Conservation (phyloP, 208 protist species). For the Phytomonas francai region DNA sequence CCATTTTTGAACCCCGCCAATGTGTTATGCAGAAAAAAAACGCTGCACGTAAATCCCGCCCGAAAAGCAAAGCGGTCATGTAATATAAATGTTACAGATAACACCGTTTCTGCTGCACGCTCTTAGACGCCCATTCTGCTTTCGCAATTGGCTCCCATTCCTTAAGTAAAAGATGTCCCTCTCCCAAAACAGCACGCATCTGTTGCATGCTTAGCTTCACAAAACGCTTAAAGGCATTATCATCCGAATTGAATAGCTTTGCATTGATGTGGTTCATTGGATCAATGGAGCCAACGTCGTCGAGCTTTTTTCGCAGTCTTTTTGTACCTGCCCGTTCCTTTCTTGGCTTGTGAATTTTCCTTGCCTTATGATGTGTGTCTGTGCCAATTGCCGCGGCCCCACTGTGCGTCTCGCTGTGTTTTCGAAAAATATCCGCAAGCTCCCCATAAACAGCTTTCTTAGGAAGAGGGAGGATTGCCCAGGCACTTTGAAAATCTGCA, state of each 20-base stretch:
- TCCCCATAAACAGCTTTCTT: slow-evolving; percentile 41
- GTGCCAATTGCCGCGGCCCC: background rate
- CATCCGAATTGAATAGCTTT: background rate
- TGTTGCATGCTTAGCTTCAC: slow-evolving; percentile 1
- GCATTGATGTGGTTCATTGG: background rate
- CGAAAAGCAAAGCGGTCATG: background rate
- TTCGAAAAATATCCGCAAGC: slow-evolving; percentile 27
- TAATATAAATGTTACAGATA: slow-evolving; percentile 10
- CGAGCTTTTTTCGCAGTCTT: background rate
- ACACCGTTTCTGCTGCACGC: slow-evolving; percentile 36
- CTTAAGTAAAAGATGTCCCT: slow-evolving; percentile 13
- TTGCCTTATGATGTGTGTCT: background rate
- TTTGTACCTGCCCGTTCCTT: background rate
- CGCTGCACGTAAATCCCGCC: background rate
- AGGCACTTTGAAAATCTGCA: slow-evolving; percentile 57
- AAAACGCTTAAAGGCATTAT: background rate
- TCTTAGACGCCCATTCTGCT: slow-evolving; percentile 58
- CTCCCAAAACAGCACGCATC: slow-evolving; percentile 12
- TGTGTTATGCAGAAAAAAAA: background rate
- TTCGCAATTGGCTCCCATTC: slow-evolving; percentile 59
- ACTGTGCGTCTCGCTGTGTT: slow-evolving; percentile 13
- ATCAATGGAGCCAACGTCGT: background rate
- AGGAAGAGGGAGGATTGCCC: slow-evolving; percentile 55
- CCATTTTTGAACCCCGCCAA: background rate
- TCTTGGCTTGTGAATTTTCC: background rate